A percentile compares a stretch with the other conserved stretches of the same genome.
These are phyloP conservation scores for Melanomma pulvis-pyrius DNA, from an alignment of 495 filamentous ascomycete genomes.

Conservation along the genomic window DNA sequence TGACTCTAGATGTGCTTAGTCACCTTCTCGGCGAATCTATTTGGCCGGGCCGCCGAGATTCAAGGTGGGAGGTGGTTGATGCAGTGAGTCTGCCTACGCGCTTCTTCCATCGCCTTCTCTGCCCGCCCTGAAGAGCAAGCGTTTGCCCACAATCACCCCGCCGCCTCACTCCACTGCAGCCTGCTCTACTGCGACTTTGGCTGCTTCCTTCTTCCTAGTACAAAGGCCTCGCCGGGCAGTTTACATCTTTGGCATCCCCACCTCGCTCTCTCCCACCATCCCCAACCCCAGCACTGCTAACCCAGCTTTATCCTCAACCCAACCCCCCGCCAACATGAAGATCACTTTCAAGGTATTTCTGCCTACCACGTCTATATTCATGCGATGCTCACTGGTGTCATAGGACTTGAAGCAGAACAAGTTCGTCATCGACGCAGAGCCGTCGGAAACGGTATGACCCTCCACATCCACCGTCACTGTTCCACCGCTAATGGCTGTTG, in stretches of 20 bases:
- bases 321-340: conserved; percentile 63
- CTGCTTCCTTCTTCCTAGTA: background rate
- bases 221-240: background rate
- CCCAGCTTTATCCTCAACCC: background rate
- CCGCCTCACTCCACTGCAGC: conserved; percentile 10
- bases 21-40: background rate
- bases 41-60: background rate
- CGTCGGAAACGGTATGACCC: conserved; percentile 79
- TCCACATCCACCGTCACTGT: conserved; percentile 8
- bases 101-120: conserved; percentile 23
- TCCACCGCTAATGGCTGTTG: conserved; percentile 1
- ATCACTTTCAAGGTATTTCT: conserved; percentile 75
- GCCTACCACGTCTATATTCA: background rate
- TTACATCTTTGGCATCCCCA: conserved; percentile 3
- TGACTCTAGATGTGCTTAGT: no score
- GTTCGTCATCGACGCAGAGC: conserved; percentile 92
- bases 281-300: background rate
- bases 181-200: background rate
- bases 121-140: conserved; percentile 12
- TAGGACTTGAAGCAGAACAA: conserved; percentile 96
- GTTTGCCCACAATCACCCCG: background rate
- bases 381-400: conserved; percentile 17
- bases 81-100: conserved; percentile 1
- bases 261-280: conserved; percentile 14
- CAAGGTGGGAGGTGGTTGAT: background rate